phyloP scores from a whole-genome alignment of 306 rosid genomes.

The Senna tora region DNA sequence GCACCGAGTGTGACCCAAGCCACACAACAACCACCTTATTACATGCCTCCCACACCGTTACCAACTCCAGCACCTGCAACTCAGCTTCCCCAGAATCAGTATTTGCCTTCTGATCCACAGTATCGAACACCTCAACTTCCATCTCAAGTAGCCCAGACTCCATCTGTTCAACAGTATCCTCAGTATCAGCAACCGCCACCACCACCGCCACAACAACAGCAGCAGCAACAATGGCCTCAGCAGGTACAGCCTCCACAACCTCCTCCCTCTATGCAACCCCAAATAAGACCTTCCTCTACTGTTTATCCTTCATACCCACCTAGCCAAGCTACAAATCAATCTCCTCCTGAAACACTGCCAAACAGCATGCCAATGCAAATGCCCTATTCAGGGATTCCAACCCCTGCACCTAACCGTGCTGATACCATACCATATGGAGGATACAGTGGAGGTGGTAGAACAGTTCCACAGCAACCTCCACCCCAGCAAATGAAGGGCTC shows the following conservation, averaged over 20 bases:
- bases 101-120: slow-evolving; percentile 71
- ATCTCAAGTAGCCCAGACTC: slow-evolving; percentile 67
- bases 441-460: slow-evolving; percentile 68
- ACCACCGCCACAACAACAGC: slow-evolving; percentile 35
- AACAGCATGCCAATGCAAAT: slow-evolving; percentile 93
- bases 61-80: slow-evolving; percentile 57
- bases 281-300: slow-evolving; percentile 60
- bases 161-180: slow-evolving; percentile 65
- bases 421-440: slow-evolving; percentile 84
- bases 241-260: slow-evolving; percentile 67
- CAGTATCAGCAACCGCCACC: slow-evolving; percentile 64
- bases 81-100: slow-evolving; percentile 71
- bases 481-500: slow-evolving; percentile 77
- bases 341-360: slow-evolving; percentile 68
- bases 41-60: slow-evolving; percentile 62
- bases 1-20: slow-evolving; percentile 60
- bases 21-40: slow-evolving; percentile 72
- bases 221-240: slow-evolving; percentile 49
- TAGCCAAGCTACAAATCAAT: slow-evolving; percentile 62
- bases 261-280: slow-evolving; percentile 71
- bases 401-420: slow-evolving; percentile 60
- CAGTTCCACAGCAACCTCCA: slow-evolving; percentile 74
- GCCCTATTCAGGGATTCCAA: slow-evolving; percentile 73
- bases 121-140: slow-evolving; percentile 65
- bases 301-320: slow-evolving; percentile 71